Evolutionary conservation across 768 basidiomycete species (phyloP).

Genomic region (Melanogaster broomeanus): DNA sequence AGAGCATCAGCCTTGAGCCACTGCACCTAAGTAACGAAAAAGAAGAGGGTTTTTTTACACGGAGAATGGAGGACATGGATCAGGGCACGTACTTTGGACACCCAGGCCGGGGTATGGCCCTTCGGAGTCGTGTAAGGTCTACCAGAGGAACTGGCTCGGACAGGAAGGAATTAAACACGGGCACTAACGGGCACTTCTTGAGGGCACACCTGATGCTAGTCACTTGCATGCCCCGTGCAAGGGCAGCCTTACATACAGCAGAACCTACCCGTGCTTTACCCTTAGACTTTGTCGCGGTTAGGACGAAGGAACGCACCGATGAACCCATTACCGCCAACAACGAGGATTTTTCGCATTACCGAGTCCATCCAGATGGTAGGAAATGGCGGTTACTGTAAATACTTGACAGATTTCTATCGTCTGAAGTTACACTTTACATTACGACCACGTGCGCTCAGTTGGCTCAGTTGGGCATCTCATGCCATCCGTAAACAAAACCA

Average conservation of each 20-base stretch:
- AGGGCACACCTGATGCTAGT: conserved; percentile 77
- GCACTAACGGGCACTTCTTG: background rate
- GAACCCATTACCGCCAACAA: conserved; percentile 98
- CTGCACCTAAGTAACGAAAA: conserved; percentile 57
- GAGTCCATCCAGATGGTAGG: conserved; percentile 15
- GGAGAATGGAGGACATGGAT: conserved; percentile 1
- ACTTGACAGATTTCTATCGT: background rate
- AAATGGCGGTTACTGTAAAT: background rate
- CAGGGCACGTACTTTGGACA: conserved; percentile 54
- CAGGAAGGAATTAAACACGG: background rate
- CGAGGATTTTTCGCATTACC: conserved; percentile 68
- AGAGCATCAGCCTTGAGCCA: conserved; percentile 89
- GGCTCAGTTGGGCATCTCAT: too few relatives aligned
- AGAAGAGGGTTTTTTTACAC: conserved; percentile 4
- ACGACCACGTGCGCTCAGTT: too few relatives aligned
- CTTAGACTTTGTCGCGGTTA: background rate
- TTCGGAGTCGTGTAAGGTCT: conserved; percentile 84
- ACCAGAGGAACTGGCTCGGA: conserved; percentile 74
- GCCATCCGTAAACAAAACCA: too few relatives aligned
- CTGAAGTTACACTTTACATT: too few relatives aligned
- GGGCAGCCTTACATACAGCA: conserved; percentile 86
- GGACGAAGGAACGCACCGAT: conserved; percentile 58
- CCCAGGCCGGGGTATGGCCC: conserved; percentile 89
- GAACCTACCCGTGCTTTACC: conserved; percentile 62
- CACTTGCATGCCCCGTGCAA: conserved; percentile 82